A percentile compares a stretch with the other conserved stretches of the same genome.
phyloP scores from a whole-genome alignment of 2,329 filamentous ascomycete species.

The Diaporthe amygdali region DNA sequence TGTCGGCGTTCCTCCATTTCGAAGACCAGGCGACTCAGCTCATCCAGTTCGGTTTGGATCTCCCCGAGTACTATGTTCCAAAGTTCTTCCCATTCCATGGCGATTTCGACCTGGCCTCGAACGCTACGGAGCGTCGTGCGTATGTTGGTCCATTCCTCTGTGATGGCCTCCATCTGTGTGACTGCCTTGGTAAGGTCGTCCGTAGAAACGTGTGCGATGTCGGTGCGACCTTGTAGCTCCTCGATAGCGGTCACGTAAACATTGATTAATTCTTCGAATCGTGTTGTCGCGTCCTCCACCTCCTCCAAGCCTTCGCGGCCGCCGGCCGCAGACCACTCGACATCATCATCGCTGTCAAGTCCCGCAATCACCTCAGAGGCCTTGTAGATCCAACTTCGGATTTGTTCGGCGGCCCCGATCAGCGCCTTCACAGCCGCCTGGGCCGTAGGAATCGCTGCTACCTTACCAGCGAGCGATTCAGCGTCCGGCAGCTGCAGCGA shows the following conservation, averaged over 20 bases:
- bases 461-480: conserved; percentile 79
- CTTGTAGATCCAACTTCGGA: conserved; percentile 91
- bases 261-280: conserved; percentile 88
- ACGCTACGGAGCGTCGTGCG: conserved; percentile 77
- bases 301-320: conserved; percentile 81
- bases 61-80: conserved; percentile 95
- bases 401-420: conserved; percentile 88
- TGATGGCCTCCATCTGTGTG: conserved; percentile 85
- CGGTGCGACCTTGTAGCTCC: conserved; percentile 78
- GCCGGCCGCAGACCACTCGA: conserved; percentile 93
- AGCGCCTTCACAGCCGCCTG: conserved; percentile 83
- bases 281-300: conserved; percentile 74
- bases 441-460: conserved; percentile 84
- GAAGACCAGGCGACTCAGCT: conserved; percentile 76
- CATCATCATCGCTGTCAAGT: conserved; percentile 93
- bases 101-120: conserved; percentile 91
- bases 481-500: conserved; percentile 89
- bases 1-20: conserved; percentile 98
- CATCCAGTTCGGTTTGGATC: conserved; percentile 79
- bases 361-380: conserved; percentile 88
- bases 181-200: conserved; percentile 79
- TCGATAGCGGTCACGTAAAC: conserved; percentile 96
- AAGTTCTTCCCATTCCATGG: conserved; percentile 98
- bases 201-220: conserved; percentile 74
- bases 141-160: conserved; percentile 84